phyloP scores from a whole-genome alignment of 768 basidiomycete species.

The Kwoniella newhampshirensis region DNA sequence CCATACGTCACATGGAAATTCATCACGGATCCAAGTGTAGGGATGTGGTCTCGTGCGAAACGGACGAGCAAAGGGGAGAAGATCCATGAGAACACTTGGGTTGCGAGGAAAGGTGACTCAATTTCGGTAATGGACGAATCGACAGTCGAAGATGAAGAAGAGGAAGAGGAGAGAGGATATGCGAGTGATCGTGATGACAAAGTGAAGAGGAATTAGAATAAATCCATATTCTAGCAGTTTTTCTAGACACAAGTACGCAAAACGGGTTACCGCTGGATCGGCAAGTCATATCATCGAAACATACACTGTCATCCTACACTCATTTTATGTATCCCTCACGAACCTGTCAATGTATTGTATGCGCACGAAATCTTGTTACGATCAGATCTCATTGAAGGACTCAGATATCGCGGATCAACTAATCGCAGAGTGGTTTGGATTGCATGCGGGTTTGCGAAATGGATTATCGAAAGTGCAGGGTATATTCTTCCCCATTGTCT shows the following conservation, averaged over 20 bases:
- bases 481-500: not conserved
- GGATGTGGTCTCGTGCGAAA: slow-evolving; percentile 85
- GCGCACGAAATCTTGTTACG: no score
- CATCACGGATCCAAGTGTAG: slow-evolving; percentile 83
- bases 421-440: not conserved
- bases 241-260: no score
- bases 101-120: no score
- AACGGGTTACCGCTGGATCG: no score
- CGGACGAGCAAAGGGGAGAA: slow-evolving; percentile 54
- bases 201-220: not conserved
- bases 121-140: no score
- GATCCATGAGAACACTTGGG: slow-evolving; percentile 50
- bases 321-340: no score
- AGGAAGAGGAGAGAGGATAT: not conserved
- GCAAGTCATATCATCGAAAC: no score
- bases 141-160: not conserved
- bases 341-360: no score
- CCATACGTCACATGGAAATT: slow-evolving; percentile 92
- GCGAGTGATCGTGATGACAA: slow-evolving; percentile 5
- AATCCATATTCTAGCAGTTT: no score
- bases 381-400: no score
- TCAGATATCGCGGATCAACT: no score
- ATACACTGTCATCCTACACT: no score
- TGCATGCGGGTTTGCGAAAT: not conserved
- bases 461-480: not conserved